Evolutionary conservation across 1,284 basidiomycete species (phyloP), one percentile per base, ranked within the genome.

Genomic region (Sphaerobolus stellatus): DNA sequence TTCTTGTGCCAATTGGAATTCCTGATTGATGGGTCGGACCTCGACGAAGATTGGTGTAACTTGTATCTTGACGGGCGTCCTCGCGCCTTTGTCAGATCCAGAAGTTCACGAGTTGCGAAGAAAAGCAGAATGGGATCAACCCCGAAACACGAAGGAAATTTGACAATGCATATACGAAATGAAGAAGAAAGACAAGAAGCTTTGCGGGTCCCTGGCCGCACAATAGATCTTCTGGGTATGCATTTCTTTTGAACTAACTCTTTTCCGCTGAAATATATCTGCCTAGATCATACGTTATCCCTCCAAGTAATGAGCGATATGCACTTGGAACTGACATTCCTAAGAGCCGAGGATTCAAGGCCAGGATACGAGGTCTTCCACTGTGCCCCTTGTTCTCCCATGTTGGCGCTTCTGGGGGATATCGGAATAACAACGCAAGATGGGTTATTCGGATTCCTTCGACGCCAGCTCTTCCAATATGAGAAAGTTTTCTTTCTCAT

Each of bases 401-500:
- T 27, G 13, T 29, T 48, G 8, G 46, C 46, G 29, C n/a, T 48
- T 20, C 30, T 28, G 25, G 46, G 46, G 8, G 46, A 48, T 29
- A 29, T 48, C 16, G 46, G 46, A 13, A 27, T 28, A 28, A 31
- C 30, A 2, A 33, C 8, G 29, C 24, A 48, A 20, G 6, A 31
- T 48, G 24, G 24, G 27, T 29, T 48, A 14, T 48, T 48, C 25
- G 46, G 30, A n/a, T 48, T 20, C 24, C 24, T 48, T 2, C 18
- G 22, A 27, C 4, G 4, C 30, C 46, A 48, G 24, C 24, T 48
- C 7, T 4, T 3, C 24, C 46, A 28, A 13, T 48, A 27, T 28
- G 46, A 48, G n/a, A 20, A 28, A 7, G 46, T 48, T 28, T 48
- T 48, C 24, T 48, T 28, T 48, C 24, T 48, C 16, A 14, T 29